A percentile compares a stretch with the other conserved stretches of the same genome.
Conservation (phyloP, 2,329 filamentous ascomycete species). For the Colletotrichum musae region DNA sequence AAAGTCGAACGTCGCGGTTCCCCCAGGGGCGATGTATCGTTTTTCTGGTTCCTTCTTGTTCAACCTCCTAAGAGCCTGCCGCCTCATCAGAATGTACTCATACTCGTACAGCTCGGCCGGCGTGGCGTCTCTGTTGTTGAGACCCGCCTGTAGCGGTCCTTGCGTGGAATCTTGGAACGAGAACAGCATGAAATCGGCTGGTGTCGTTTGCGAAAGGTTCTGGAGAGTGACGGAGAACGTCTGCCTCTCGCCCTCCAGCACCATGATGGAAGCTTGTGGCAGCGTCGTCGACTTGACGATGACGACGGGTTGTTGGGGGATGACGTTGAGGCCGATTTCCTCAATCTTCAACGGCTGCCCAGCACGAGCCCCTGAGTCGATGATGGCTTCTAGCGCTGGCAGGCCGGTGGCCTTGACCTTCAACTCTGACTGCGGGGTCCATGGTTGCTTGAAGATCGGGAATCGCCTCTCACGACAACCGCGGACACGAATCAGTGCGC, state of each 20-base stretch:
- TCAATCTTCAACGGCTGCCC: conserved; percentile 62
- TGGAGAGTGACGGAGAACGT: conserved; percentile 84
- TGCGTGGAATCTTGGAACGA: conserved; percentile 93
- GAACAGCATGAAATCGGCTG: conserved; percentile 88
- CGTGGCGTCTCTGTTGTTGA: conserved; percentile 82
- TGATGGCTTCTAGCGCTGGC: conserved; percentile 66
- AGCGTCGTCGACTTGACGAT: conserved; percentile 83
- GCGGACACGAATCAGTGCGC: conserved; percentile 83
- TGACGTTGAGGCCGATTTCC: conserved; percentile 78
- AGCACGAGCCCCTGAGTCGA: conserved; percentile 54
- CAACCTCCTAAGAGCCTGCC: conserved; percentile 74
- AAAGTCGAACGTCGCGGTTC: conserved; percentile 81
- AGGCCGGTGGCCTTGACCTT: conserved; percentile 86
- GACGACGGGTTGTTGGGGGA: conserved; percentile 83
- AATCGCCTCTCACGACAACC: conserved; percentile 89
- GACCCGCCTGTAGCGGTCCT: conserved; percentile 79
- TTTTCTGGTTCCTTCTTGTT: conserved; percentile 65
- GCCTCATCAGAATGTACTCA: conserved; percentile 82
- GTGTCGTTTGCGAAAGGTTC: conserved; percentile 79
- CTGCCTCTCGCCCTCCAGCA: conserved; percentile 89
- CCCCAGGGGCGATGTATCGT: conserved; percentile 76
- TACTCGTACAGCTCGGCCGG: conserved; percentile 88
- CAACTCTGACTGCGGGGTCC: conserved; percentile 76
- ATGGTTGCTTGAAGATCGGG: conserved; percentile 84
- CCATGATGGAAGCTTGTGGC: conserved; percentile 89